A percentile compares a stretch with the other conserved stretches of the same genome.
These are phyloP conservation scores for Chloranthus sessilifolius DNA, from an alignment of 164 flowering plant genomes.

Conservation along the genomic window DNA sequence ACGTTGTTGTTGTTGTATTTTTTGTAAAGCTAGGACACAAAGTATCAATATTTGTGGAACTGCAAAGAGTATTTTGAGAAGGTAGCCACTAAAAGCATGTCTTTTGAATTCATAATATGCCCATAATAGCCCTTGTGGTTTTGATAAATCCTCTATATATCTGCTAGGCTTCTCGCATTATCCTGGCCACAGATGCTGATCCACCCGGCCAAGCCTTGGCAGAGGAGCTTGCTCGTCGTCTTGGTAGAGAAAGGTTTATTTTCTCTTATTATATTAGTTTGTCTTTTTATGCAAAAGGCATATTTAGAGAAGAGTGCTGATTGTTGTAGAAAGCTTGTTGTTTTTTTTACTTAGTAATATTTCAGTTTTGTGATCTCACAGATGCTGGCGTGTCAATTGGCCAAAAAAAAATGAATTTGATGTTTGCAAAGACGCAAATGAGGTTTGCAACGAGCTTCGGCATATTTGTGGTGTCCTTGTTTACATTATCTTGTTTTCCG, in stretches of 20 bases:
- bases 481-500: no score
- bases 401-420: slow-evolving; percentile 57
- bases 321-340: no score
- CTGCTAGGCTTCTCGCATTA: slow-evolving; percentile 73
- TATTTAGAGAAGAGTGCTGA: no score
- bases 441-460: no score
- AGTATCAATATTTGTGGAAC: slow-evolving; percentile 87
- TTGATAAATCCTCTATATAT: background rate
- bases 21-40: slow-evolving; percentile 72
- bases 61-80: slow-evolving; percentile 73
- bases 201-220: slow-evolving; percentile 86
- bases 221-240: slow-evolving; percentile 95
- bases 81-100: slow-evolving; percentile 32
- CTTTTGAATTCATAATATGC: background rate
- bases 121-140: background rate
- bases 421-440: slow-evolving; percentile 85
- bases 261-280: background rate
- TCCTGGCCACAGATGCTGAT: slow-evolving; percentile 91
- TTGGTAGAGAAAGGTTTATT: slow-evolving; percentile 83
- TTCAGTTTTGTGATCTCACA: slow-evolving; percentile 22
- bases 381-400: slow-evolving; percentile 95
- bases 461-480: no score
- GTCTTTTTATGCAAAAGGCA: no score
- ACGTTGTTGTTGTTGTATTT: slow-evolving; percentile 9
- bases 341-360: slow-evolving; percentile 2